Evolutionary conservation across 331 rosid genomes (phyloP), one percentile per base, ranked within the genome.

Genomic region (Arachis monticola): DNA sequence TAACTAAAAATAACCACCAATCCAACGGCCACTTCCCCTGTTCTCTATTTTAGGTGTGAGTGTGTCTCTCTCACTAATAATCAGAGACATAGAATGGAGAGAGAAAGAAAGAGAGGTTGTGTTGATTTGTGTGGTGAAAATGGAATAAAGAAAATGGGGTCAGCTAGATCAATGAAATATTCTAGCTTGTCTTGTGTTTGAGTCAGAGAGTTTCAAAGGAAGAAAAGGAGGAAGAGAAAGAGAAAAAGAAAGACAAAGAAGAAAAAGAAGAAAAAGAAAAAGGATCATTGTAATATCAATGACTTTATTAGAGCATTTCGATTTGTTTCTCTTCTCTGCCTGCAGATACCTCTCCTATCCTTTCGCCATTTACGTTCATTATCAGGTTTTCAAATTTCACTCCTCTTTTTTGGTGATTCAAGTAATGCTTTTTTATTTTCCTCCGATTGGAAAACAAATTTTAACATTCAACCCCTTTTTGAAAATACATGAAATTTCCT

Each of bases 301-400:
- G 89, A 38, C 83, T 70, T 77, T 89, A 52, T 77, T 87, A 60
- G 91, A 87, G 59, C 82, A 86, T 75, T 27, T 88, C 42, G 97
- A 92, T 90, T 79, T 73, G 70, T 70, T 84, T 57, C 88, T 92
- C 85, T 87, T 90, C 86, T 86, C 88, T 77, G 88, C 88, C 62
- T 68, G 85, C 87, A 68, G 52, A 30, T 2, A 64, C 0, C 75
- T 88, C 6, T 81, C 85, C 60, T 67, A 80, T 68, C 94, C 96
- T 6, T 3, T 84, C 2, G 91, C 87, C 9, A 52, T 90, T 64
- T 90, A 88, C 64, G 0, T 85, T 78, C 97, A 88, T 89, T 79
- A 83, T 68, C 97, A 92, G 97, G 97, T 92, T 53, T 46, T 58
- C 17, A 10, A 14, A 31, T 62, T 75, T 65, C 69, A 46, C 47